phyloP scores from a whole-genome alignment of 768 basidiomycete species.

The Mycena galericulata region DNA sequence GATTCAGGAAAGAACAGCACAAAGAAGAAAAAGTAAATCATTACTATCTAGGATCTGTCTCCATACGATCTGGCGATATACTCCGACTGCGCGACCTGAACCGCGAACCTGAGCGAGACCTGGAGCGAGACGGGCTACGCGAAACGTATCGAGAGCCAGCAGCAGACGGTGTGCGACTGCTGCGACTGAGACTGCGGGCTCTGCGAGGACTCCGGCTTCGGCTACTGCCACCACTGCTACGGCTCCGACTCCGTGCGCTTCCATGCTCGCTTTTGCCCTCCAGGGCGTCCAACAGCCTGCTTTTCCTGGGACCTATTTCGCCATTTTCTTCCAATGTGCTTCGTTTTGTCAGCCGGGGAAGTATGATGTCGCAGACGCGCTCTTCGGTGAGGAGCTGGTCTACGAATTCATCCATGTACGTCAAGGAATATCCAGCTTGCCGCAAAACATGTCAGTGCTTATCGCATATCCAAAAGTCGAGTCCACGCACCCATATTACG shows the following conservation, averaged over 20 bases:
- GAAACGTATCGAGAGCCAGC: slow-evolving; percentile 72
- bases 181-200: slow-evolving; percentile 38
- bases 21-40: slow-evolving; percentile 52
- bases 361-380: slow-evolving; percentile 94
- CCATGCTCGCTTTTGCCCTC: slow-evolving; percentile 74
- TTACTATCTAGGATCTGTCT: slow-evolving; percentile 16
- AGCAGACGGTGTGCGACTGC: slow-evolving; percentile 54
- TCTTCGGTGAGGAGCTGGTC: slow-evolving; percentile 88
- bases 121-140: slow-evolving; percentile 67
- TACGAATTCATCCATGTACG: slow-evolving; percentile 93
- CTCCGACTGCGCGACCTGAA: slow-evolving; percentile 34
- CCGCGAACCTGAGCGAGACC: slow-evolving; percentile 23
- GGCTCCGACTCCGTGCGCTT: slow-evolving; percentile 55
- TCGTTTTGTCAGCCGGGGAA: slow-evolving; percentile 90
- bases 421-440: slow-evolving; percentile 87
- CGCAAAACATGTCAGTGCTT: not conserved
- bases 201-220: slow-evolving; percentile 42
- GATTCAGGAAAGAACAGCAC: slow-evolving; percentile 45
- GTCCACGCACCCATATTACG: slow-evolving; percentile 77
- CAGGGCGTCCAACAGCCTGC: slow-evolving; percentile 89
- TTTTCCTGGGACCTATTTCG: slow-evolving; percentile 87
- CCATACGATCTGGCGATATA: slow-evolving; percentile 32
- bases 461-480: slow-evolving; percentile 10
- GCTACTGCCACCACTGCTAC: slow-evolving; percentile 52
- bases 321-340: slow-evolving; percentile 92